Percentiles rank a stretch among this genome's conserved stretches.
Evolutionary conservation across 352 stramenopile genomes (phyloP).

Genomic region (Poterioochromonas sp.): DNA sequence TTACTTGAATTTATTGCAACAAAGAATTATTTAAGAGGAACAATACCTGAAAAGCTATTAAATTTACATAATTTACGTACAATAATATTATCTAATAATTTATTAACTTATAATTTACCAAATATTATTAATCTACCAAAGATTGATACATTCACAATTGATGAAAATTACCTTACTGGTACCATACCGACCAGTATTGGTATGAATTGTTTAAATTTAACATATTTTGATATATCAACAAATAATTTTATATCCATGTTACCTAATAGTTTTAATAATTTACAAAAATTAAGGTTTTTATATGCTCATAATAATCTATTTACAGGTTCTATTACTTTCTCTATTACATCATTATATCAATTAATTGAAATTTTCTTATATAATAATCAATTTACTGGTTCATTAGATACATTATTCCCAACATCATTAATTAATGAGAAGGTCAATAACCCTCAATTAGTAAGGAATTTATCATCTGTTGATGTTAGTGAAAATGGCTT

Average conservation of each 20-base stretch:
- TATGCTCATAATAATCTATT: neutral
- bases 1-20: no score
- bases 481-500: neutral
- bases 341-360: neutral
- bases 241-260: neutral
- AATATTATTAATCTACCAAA: no score
- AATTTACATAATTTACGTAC: no score
- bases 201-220: no score
- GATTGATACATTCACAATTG: no score
- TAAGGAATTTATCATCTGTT: neutral
- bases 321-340: neutral
- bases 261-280: neutral
- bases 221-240: neutral
- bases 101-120: no score
- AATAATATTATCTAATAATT: no score
- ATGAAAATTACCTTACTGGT: slow-evolving; percentile 1
- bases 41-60: no score
- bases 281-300: neutral
- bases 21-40: no score
- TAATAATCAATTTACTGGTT: neutral
- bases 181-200: neutral
- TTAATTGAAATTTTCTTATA: neutral
- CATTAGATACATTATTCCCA: neutral
- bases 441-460: neutral
- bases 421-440: neutral